phyloP scores from a whole-genome alignment of 2,329 filamentous ascomycete genomes.

The Penicillium sp. region DNA sequence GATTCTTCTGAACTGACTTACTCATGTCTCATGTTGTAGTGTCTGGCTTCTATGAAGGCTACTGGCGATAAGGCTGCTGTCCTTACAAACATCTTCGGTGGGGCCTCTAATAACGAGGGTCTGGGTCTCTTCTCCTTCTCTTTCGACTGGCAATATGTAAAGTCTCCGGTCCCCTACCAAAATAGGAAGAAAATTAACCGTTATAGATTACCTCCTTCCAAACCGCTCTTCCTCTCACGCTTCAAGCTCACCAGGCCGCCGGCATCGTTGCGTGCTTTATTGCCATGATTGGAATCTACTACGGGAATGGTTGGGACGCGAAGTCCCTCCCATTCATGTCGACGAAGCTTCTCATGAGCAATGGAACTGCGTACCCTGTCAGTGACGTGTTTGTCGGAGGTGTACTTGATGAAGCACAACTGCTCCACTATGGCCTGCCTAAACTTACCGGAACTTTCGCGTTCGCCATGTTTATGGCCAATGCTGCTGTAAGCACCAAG shows the following conservation, averaged over 20 bases:
- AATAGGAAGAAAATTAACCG: neutral
- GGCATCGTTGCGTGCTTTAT: conserved; percentile 53
- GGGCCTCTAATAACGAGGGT: conserved; percentile 54
- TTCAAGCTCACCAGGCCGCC: conserved; percentile 49
- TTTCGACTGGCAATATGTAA: conserved; percentile 54
- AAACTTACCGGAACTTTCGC: conserved; percentile 53
- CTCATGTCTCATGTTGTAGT: conserved; percentile 23
- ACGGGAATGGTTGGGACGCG: conserved; percentile 50
- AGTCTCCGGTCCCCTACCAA: neutral
- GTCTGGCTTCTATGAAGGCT: conserved; percentile 54
- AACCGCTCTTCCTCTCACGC: conserved; percentile 54
- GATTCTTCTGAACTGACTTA: neutral
- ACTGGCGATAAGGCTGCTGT: conserved; percentile 46
- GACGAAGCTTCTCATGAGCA: conserved; percentile 43
- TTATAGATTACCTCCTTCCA: conserved; percentile 54
- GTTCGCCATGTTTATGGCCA: conserved; percentile 57
- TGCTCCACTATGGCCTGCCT: conserved; percentile 49
- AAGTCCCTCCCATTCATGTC: conserved; percentile 57
- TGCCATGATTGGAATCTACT: conserved; percentile 55
- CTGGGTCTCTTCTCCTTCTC: conserved; percentile 51
- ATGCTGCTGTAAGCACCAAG: conserved; percentile 50
- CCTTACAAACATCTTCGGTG: conserved; percentile 54
- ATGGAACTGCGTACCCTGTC: conserved; percentile 46
- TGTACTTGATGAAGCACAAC: conserved; percentile 29
- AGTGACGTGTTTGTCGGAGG: conserved; percentile 41